Base-by-base conservation (phyloP, 2,329 filamentous ascomycete species). In the Leptographium flavum region DNA sequence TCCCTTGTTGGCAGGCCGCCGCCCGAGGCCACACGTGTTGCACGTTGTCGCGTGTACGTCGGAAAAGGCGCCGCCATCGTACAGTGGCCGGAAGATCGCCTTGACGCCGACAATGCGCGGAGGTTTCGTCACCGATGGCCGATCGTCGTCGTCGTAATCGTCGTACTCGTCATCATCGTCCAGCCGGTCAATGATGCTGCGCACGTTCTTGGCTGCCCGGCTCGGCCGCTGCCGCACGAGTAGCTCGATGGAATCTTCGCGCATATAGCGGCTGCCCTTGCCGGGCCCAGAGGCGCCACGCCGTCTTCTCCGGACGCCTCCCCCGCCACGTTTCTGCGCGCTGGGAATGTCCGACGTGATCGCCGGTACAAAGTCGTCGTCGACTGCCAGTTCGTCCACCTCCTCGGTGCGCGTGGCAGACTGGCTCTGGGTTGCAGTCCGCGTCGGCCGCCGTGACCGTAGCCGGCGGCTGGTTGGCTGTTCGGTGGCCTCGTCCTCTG, bases 41-140 rank as follows among this genome's bases (percentile, higher is more conserved):
- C 92, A 98, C 8, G 65, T 67, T 35, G 74, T 67, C 39, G 72
- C 75, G 60, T 98, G 92, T 11, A 75, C 72, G 21, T 69, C 65
- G 45, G 73, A 71, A 60, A 98, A 98, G 17, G 39, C 39, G 11
- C 28, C 23, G n/a, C 3, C 71, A 63, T 78, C 70, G 4, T 68
- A 63, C 1, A 86, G 56, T 1, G 69, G 68, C 46, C 77, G 69
- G 57, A 94, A 96, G 6, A 74, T 60, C 58, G 96, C 92, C 52
- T 77, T 81, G 22, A 87, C 73, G 14, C 79, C 77, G 13, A 74
- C 63, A 36, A 76, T 63, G 60, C 79, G 78, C 1, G 74, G 67
- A 11, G 66, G 64, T 10, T 21, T 13, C 22, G 17, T n/a, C 15
- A 56, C 61, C 0, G 59, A 55, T 0, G 63, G 53, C 43, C 61